Base-by-base conservation (phyloP, 2,329 filamentous ascomycete species). In the Purpureocillium takamizusanense region DNA sequence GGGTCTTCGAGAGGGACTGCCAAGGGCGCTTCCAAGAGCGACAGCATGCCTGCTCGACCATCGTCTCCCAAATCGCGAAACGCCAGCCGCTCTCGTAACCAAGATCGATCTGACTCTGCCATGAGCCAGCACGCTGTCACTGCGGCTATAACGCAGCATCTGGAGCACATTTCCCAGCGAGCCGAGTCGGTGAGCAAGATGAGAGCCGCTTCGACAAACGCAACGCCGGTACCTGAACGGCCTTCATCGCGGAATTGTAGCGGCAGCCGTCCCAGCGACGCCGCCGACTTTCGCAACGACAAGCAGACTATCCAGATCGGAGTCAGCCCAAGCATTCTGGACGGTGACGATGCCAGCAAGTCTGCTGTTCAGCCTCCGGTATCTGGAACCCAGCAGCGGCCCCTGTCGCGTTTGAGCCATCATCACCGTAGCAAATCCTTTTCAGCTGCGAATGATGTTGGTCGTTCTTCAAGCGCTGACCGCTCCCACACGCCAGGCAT, bases 1-100 rank as follows among this genome's bases (percentile, higher is more conserved):
- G 37, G 27, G n/a, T 33, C 33, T 17, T 38, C 42, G 15, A 28
- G 33, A 12, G 42, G 28, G 12, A 35, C 36, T 13, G 23, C 37
- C 6, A 34, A 39, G 23, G 35, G 23, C n/a, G 28, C 16, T 4
- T 31, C 21, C 16, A 17, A 36, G 10, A 25, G 18, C n/a, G 42
- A 31, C 12, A 34, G 38, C 12, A 15, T 33, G 4, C 16, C 46
- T 0, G 33, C 34, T 0, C 51, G 57, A 3, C 56, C 58, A 1
- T 39, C 47, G 0, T 61, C 60, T 0, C 54, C 61, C 0, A 63
- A 62, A 32, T 59, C 62, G 2, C 57, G 60, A 5, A 60, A 62
- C 28, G 52, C 57, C 4, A 65, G 62, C 17, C 49, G 53, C 4
- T 47, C 46, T 2, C 35, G 53, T 17, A 38, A 32, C 4, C 44